These are phyloP conservation scores for Calonectria multiphialidica DNA, from an alignment of 2,329 filamentous ascomycete genomes.

Conservation along the genomic window DNA sequence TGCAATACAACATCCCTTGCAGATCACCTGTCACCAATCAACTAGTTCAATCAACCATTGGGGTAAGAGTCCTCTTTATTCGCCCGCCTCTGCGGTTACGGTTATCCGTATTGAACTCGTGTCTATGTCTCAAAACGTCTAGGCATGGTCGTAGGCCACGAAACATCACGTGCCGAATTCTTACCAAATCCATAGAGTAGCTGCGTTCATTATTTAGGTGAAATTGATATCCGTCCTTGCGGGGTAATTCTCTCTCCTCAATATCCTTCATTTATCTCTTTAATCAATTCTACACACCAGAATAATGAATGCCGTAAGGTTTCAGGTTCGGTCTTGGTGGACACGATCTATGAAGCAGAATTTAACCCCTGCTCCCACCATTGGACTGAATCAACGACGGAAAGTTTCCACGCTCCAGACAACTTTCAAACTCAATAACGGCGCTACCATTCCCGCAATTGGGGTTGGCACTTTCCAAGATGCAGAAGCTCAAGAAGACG, in stretches of 20 bases:
- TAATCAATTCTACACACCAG: background rate
- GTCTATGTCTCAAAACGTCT: background rate
- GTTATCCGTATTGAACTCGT: background rate
- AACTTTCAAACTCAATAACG: conserved; percentile 27
- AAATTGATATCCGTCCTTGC: background rate
- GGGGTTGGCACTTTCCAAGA: conserved; percentile 48
- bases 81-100: background rate
- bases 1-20: background rate
- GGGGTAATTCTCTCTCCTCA: background rate
- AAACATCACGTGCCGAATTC: background rate
- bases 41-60: background rate
- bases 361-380: background rate
- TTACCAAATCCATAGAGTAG: background rate
- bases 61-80: background rate
- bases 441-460: conserved; percentile 38
- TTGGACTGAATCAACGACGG: background rate
- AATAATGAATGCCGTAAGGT: background rate
- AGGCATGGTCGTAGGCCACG: too few relatives aligned
- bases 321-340: background rate
- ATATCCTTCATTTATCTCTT: background rate
- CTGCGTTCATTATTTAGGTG: background rate
- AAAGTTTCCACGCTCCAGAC: background rate
- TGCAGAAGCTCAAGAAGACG: conserved; percentile 43
- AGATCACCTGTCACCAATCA: background rate
- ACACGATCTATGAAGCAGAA: background rate